These are phyloP conservation scores for Cordyceps cateniannulata DNA, from an alignment of 2,329 filamentous ascomycete genomes.

Conservation along the genomic window DNA sequence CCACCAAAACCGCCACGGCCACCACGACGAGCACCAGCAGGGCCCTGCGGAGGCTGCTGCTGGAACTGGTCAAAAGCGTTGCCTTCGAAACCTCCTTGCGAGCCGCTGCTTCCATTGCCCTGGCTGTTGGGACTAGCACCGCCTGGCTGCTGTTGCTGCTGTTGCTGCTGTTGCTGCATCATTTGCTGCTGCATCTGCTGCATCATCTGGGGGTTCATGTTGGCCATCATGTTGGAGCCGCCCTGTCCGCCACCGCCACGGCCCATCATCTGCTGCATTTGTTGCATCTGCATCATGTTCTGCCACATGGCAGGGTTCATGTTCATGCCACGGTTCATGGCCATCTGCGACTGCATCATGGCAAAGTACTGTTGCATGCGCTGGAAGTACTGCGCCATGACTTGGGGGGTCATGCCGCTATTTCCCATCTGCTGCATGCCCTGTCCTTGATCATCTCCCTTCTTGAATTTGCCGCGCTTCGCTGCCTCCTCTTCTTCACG, in stretches of 20 bases:
- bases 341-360: constrained; percentile 91
- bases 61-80: constrained; percentile 13
- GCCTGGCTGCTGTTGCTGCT: constrained; percentile 15
- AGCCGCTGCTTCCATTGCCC: constrained; percentile 19
- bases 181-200: constrained; percentile 41
- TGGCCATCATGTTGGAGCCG: constrained; percentile 34
- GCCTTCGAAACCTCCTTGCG: constrained; percentile 15
- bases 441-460: constrained; percentile 34
- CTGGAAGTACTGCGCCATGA: constrained; percentile 98
- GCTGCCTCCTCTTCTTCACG: constrained; percentile 79
- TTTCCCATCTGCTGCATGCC: constrained; percentile 38
- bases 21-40: constrained; percentile 9
- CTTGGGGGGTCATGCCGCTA: constrained; percentile 80
- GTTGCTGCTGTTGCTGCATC: constrained; percentile 19
- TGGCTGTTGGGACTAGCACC: constrained; percentile 10
- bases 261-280: constrained; percentile 55
- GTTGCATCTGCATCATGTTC: constrained; percentile 71
- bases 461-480: constrained; percentile 55
- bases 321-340: constrained; percentile 67
- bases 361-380: constrained; percentile 96
- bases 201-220: constrained; percentile 49
- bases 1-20: constrained; percentile 12
- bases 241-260: constrained; percentile 27
- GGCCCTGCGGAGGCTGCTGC: constrained; percentile 12
- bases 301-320: constrained; percentile 74